These are phyloP conservation scores for Psidium friedrichsthalianum DNA, from an alignment of 345 rosid genomes.

Conservation along the genomic window DNA sequence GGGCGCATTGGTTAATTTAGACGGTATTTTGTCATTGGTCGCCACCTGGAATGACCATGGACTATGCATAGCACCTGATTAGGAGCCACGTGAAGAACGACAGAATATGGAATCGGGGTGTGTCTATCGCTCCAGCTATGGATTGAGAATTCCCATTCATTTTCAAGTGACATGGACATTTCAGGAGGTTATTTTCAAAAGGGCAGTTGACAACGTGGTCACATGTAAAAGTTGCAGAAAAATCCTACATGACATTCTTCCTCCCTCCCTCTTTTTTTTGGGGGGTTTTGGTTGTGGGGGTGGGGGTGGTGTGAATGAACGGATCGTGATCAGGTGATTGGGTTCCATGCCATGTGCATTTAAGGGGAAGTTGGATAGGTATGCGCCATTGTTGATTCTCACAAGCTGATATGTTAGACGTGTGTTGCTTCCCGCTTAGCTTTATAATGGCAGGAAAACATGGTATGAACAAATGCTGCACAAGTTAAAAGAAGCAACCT, in stretches of 20 bases:
- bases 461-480: not conserved
- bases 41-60: not conserved
- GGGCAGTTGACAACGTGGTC: not conserved
- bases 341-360: conserved; percentile 17
- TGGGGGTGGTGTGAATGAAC: not conserved
- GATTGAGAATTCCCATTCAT: not conserved
- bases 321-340: not conserved
- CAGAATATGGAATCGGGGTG: not conserved
- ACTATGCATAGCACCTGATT: not conserved
- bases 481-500: not conserved
- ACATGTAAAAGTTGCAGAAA: not conserved
- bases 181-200: not conserved
- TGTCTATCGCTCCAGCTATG: not conserved
- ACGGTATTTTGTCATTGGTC: not conserved
- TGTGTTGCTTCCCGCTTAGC: not conserved
- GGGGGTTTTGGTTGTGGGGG: no score
- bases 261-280: not conserved
- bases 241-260: not conserved
- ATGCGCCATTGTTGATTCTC: not conserved
- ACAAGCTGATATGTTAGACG: not conserved
- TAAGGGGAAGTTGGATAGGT: not conserved
- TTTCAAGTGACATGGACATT: not conserved
- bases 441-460: not conserved
- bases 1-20: not conserved
- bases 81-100: not conserved